These are phyloP conservation scores for Fusarium xylarioides DNA, from an alignment of 2,329 filamentous ascomycete species.

Conservation along the genomic window DNA sequence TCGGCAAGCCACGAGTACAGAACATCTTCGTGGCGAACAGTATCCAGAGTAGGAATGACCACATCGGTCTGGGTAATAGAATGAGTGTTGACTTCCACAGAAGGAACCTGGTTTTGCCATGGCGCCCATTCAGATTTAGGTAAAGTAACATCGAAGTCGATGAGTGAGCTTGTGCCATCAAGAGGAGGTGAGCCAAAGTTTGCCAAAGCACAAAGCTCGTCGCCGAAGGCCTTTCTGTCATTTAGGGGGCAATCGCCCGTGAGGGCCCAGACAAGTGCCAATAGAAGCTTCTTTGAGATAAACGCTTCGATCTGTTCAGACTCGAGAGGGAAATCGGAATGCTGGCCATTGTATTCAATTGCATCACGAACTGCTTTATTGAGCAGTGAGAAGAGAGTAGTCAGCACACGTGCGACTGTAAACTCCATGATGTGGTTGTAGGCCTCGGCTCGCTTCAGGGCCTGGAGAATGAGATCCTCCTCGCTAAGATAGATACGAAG, in stretches of 20 bases:
- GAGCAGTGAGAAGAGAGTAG: constrained; percentile 91
- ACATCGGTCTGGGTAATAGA: constrained; percentile 98
- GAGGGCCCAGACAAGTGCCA: constrained; percentile 94
- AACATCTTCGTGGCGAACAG: constrained; percentile 97
- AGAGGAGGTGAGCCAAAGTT: constrained; percentile 86
- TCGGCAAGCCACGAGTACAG: constrained; percentile 99
- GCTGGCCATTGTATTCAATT: constrained; percentile 94
- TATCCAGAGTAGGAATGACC: constrained; percentile 97
- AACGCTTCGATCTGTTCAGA: constrained; percentile 89
- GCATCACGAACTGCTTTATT: constrained; percentile 94
- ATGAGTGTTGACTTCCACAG: constrained; percentile 96
- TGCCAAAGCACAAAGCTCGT: constrained; percentile 82
- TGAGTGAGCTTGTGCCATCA: constrained; percentile 82
- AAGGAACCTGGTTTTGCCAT: constrained; percentile 95
- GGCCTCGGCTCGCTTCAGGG: constrained; percentile 76
- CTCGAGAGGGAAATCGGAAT: constrained; percentile 92
- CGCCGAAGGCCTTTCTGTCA: constrained; percentile 90
- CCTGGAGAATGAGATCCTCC: constrained; percentile 82
- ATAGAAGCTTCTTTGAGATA: constrained; percentile 90
- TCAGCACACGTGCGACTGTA: constrained; percentile 87
- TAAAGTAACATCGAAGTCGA: constrained; percentile 92
- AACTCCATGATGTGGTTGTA: constrained; percentile 99
- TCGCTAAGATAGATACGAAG: constrained; percentile 78
- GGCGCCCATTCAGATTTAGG: constrained; percentile 88
- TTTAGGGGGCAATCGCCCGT: constrained; percentile 91